Percentiles rank a stretch among this genome's conserved stretches.
These are phyloP conservation scores for Aspergillus sergii DNA, from an alignment of 2,329 filamentous ascomycete species.

Conservation along the genomic window DNA sequence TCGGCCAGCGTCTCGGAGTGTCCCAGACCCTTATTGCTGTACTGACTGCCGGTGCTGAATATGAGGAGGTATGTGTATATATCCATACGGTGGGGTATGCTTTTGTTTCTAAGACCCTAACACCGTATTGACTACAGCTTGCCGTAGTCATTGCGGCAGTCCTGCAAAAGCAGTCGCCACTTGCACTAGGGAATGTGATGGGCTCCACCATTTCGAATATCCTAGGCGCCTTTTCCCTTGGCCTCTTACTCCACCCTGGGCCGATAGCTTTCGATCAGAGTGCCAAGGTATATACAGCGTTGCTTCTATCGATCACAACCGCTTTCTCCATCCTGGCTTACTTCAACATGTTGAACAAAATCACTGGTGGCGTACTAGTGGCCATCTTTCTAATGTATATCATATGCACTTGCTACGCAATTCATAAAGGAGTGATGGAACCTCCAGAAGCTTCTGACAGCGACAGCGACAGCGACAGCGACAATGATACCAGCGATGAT, in stretches of 20 bases:
- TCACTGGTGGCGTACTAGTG: slow-evolving; percentile 45
- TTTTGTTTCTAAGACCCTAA: background rate
- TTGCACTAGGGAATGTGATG: slow-evolving; percentile 58
- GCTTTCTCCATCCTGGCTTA: slow-evolving; percentile 39
- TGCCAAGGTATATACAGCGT: slow-evolving; percentile 50
- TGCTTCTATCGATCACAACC: slow-evolving; percentile 48
- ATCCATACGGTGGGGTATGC: background rate
- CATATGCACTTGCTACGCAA: slow-evolving; percentile 47
- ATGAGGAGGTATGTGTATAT: slow-evolving; percentile 52
- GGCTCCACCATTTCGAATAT: slow-evolving; percentile 60
- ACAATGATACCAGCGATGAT: slow-evolving; percentile 17
- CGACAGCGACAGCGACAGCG: slow-evolving; percentile 46
- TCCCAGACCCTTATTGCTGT: slow-evolving; percentile 54
- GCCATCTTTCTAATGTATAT: slow-evolving; percentile 50
- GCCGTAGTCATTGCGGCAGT: slow-evolving; percentile 54
- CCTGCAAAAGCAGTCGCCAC: slow-evolving; percentile 47
- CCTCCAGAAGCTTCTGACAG: slow-evolving; percentile 48
- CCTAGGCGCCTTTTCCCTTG: slow-evolving; percentile 58
- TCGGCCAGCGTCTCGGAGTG: slow-evolving; percentile 50
- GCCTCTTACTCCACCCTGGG: slow-evolving; percentile 47
- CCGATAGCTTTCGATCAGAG: slow-evolving; percentile 50
- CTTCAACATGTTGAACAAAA: slow-evolving; percentile 36
- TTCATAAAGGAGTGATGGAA: slow-evolving; percentile 46
- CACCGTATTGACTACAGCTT: slow-evolving; percentile 36
- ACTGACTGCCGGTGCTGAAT: slow-evolving; percentile 58